These are phyloP conservation scores for Meyerozyma smithsonii DNA, from an alignment of 1,139 yeast species.

Conservation along the genomic window DNA sequence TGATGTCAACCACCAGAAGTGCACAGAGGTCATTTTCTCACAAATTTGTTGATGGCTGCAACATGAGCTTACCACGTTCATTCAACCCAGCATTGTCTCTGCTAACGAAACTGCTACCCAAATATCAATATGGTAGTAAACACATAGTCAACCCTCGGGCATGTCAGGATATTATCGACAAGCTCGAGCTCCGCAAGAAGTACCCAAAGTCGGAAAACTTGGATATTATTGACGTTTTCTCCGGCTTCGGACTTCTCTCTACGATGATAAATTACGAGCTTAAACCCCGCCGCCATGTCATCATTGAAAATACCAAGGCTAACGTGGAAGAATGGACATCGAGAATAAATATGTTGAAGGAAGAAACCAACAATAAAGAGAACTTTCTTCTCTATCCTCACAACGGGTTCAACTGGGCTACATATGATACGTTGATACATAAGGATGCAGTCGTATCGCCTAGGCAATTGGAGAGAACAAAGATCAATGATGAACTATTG, in stretches of 20 bases:
- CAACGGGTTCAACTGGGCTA: conserved; percentile 66
- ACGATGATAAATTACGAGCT: conserved; percentile 51
- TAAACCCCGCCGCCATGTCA: conserved; percentile 55
- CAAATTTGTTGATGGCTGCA: neutral
- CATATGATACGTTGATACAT: conserved; percentile 44
- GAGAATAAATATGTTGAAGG: conserved; percentile 18
- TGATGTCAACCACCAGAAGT: too few relatives aligned
- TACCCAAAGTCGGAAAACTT: conserved; percentile 41
- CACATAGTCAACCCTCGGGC: conserved; percentile 20
- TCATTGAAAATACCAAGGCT: conserved; percentile 49
- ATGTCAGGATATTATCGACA: conserved; percentile 40
- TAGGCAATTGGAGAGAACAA: conserved; percentile 30
- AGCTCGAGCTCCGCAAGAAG: conserved; percentile 31
- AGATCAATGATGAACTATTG: conserved; percentile 59
- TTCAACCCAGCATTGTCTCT: conserved; percentile 28
- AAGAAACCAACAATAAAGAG: conserved; percentile 20
- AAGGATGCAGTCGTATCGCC: conserved; percentile 41
- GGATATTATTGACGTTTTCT: conserved; percentile 63
- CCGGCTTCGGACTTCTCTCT: conserved; percentile 52
- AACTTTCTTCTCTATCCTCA: conserved; percentile 26
- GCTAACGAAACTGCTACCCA: conserved; percentile 16
- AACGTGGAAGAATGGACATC: conserved; percentile 28
- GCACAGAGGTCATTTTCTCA: too few relatives aligned
- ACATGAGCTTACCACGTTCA: conserved; percentile 14
- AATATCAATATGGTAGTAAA: conserved; percentile 20